Percentiles rank a stretch among this genome's conserved stretches.
These are phyloP conservation scores for Calocera cornea DNA, from an alignment of 768 basidiomycete species.

Conservation along the genomic window DNA sequence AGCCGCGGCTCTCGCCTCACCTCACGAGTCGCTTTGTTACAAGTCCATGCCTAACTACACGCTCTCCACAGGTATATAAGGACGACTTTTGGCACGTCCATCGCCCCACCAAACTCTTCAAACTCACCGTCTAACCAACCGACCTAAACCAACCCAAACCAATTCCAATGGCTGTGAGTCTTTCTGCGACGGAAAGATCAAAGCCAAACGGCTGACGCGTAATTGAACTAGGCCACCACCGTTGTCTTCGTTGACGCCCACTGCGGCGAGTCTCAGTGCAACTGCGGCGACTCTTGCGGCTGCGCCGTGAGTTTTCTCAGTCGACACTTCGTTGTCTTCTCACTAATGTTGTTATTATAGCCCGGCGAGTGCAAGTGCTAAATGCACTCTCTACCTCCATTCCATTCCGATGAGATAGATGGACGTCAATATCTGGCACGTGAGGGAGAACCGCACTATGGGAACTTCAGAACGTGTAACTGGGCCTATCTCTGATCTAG, in stretches of 20 bases:
- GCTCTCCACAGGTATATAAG: neutral
- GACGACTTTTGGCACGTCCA: neutral
- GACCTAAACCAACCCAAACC: neutral
- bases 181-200: neutral
- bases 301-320: neutral
- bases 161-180: neutral
- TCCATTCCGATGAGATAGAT: neutral
- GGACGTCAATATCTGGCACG: neutral
- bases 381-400: neutral
- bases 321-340: neutral
- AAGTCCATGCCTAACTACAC: too few relatives aligned
- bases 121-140: neutral
- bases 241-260: neutral
- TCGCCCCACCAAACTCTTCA: neutral
- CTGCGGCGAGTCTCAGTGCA: conserved; percentile 4
- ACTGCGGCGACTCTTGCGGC: conserved; percentile 4
- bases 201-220: neutral
- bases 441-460: neutral
- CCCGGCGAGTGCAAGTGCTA: conserved; percentile 4
- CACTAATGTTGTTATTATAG: neutral
- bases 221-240: neutral
- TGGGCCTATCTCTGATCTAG: neutral
- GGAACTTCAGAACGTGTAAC: neutral
- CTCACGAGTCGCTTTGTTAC: too few relatives aligned
- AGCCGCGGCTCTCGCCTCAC: too few relatives aligned